Conservation (phyloP, 1,284 basidiomycete species). For the Ustilago trichophora region DNA sequence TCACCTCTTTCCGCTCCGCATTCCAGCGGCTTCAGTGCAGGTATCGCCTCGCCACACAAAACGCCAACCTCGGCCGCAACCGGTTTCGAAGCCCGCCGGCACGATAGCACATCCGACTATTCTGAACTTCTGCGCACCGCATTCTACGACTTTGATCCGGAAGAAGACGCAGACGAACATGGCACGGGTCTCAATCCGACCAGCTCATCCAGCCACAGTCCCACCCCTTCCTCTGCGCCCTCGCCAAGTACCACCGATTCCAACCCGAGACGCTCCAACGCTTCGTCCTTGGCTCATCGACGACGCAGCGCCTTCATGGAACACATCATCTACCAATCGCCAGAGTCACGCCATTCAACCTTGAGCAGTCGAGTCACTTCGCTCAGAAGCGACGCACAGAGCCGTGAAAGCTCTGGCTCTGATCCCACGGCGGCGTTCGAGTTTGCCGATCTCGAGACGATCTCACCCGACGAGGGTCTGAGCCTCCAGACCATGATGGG, state of each 20-base stretch:
- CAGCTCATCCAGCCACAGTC: neutral
- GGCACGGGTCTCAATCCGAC: too few relatives aligned
- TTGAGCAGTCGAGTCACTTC: slow-evolving; percentile 15
- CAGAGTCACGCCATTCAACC: slow-evolving; percentile 6
- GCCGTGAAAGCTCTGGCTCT: slow-evolving; percentile 16
- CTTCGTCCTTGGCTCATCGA: neutral
- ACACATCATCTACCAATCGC: slow-evolving; percentile 7
- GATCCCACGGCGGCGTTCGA: slow-evolving; percentile 20
- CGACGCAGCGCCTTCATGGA: neutral
- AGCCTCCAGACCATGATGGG: slow-evolving; percentile 41
- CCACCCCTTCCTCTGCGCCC: too few relatives aligned
- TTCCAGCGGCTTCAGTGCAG: neutral
- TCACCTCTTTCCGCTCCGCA: slow-evolving; percentile 27
- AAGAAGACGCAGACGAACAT: slow-evolving; percentile 2
- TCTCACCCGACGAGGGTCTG: slow-evolving; percentile 16
- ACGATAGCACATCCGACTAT: slow-evolving; percentile 8
- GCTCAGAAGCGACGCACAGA: neutral
- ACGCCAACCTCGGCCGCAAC: slow-evolving; percentile 7
- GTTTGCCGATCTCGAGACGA: slow-evolving; percentile 21
- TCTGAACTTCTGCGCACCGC: slow-evolving; percentile 26
- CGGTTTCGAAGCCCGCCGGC: neutral
- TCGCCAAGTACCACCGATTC: too few relatives aligned
- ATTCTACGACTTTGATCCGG: slow-evolving; percentile 30
- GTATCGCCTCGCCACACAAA: neutral
- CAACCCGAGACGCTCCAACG: too few relatives aligned